Base-by-base conservation (phyloP, 2,329 filamentous ascomycete species). In the Sporothrix humicola region DNA sequence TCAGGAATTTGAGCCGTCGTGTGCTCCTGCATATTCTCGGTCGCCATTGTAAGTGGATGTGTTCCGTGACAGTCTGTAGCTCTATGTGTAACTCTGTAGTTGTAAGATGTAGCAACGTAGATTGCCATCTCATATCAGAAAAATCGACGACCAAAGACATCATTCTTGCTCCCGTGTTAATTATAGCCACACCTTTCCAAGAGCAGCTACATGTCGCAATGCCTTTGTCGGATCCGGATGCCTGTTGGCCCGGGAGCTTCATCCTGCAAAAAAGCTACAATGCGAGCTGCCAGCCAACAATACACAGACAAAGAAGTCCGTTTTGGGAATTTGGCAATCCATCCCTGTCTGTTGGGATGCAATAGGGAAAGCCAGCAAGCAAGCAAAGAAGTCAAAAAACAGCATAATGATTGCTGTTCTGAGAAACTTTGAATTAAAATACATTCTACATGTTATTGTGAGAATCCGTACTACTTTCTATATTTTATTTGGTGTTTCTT, bases 311-410 rank as follows among this genome's bases (percentile, higher is more conserved):
- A 71, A 71, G 69, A 71, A 61, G 31, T 0, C 13, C 69, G 20
- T 20, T 58, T 26, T 46, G n/a, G n/a, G 31, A 37, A 26, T 65
- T 13, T 26, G 61, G 13, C 52, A 70, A 9, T 9, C 26, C 69
- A 50, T 63, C 69, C 56, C 69, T 63, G 56, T 50, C 69, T 31
- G 69, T 71, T 71, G 44, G 44, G 23, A 63, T 63, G 69, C 69
- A 63, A 71, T 37, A 52, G 56, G 56, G 10, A 71, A 63, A 13
- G 37, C 15, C 42, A 10, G 26, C 9, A 31, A 54, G n/a, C 10
- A 23, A n/a, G 10, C 17, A 37, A 37, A 7, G 31, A 37, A 7
- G 31, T 37, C 31, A 37, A 37, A 37, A 2, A 37, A 3, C 31
- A 37, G 7, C 31, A 37, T 37, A 37, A 7, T 37, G 31, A 37